phyloP scores from a whole-genome alignment of 2,329 filamentous ascomycete species.

The Colletotrichum scovillei region DNA sequence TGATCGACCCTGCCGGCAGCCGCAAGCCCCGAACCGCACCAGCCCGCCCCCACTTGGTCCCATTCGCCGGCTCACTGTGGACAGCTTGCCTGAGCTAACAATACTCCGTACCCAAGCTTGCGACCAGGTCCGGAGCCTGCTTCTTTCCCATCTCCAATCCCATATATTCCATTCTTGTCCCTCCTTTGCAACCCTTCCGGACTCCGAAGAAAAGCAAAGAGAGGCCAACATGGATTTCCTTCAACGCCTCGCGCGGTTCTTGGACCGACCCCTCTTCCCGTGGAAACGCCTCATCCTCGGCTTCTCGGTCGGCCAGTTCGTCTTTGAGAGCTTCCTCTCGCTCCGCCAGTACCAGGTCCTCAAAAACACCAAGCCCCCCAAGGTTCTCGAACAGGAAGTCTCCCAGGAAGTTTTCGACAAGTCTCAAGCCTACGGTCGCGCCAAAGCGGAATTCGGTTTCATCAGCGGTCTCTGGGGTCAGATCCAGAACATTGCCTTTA shows the following conservation, averaged over 20 bases:
- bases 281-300: conserved; percentile 98
- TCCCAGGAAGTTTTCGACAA: conserved; percentile 93
- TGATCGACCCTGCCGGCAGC: conserved; percentile 13
- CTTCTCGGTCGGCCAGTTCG: conserved; percentile 91
- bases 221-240: conserved; percentile 30
- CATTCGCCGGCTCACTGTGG: conserved; percentile 25
- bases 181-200: conserved; percentile 23
- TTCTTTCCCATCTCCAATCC: conserved; percentile 4
- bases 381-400: conserved; percentile 89
- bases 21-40: conserved; percentile 22
- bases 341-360: conserved; percentile 91
- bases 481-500: conserved; percentile 87
- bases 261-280: conserved; percentile 93
- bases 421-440: conserved; percentile 94
- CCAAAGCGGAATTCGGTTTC: conserved; percentile 92
- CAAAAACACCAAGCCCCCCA: conserved; percentile 81
- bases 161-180: conserved; percentile 30
- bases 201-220: conserved; percentile 5
- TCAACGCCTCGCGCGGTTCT: conserved; percentile 81
- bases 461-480: conserved; percentile 85
- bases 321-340: conserved; percentile 90
- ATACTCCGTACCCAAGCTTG: not conserved
- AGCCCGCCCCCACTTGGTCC: conserved; percentile 19
- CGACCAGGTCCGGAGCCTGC: not conserved
- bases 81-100: conserved; percentile 31